Evolutionary conservation across 495 filamentous ascomycete genomes (phyloP).

Genomic region (Aspergillus cristatus): DNA sequence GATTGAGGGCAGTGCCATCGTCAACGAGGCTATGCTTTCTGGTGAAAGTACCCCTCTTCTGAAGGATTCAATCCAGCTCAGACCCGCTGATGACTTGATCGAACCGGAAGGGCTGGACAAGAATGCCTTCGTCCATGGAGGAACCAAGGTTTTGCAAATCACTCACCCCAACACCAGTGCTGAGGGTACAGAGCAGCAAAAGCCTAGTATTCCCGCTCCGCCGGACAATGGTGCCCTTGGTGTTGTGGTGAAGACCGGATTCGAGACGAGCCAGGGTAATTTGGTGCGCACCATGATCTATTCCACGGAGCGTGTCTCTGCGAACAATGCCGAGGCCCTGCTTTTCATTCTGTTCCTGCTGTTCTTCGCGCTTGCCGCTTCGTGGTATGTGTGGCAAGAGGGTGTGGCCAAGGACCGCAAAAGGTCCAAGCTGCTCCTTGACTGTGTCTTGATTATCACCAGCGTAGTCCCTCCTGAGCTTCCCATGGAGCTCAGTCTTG

Average conservation of each 20-base stretch:
- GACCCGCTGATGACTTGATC: constrained; percentile 72
- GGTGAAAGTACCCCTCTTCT: constrained; percentile 94
- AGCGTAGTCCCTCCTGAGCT: constrained; percentile 96
- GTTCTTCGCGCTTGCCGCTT: constrained; percentile 91
- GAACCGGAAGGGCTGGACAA: constrained; percentile 92
- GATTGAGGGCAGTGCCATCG: constrained; percentile 90
- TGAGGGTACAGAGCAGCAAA: constrained; percentile 52
- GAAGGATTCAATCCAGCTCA: constrained; percentile 91
- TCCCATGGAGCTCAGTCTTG: constrained; percentile 94
- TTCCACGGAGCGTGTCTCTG: constrained; percentile 95
- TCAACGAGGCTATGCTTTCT: constrained; percentile 98
- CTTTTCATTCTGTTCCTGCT: constrained; percentile 95
- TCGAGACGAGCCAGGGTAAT: constrained; percentile 96
- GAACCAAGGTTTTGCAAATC: constrained; percentile 94
- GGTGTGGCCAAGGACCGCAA: constrained; percentile 89
- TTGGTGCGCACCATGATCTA: constrained; percentile 99
- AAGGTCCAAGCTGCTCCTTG: constrained; percentile 90
- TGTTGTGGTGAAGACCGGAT: constrained; percentile 92
- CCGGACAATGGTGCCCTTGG: constrained; percentile 93
- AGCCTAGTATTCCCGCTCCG: constrained; percentile 60
- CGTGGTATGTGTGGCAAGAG: constrained; percentile 99
- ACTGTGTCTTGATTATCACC: constrained; percentile 95
- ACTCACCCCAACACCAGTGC: constrained; percentile 67
- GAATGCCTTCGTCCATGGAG: constrained; percentile 90
- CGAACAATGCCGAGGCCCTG: constrained; percentile 89